These are phyloP conservation scores for Peterozyma xylosa DNA, from an alignment of 805 yeast species.

Conservation along the genomic window DNA sequence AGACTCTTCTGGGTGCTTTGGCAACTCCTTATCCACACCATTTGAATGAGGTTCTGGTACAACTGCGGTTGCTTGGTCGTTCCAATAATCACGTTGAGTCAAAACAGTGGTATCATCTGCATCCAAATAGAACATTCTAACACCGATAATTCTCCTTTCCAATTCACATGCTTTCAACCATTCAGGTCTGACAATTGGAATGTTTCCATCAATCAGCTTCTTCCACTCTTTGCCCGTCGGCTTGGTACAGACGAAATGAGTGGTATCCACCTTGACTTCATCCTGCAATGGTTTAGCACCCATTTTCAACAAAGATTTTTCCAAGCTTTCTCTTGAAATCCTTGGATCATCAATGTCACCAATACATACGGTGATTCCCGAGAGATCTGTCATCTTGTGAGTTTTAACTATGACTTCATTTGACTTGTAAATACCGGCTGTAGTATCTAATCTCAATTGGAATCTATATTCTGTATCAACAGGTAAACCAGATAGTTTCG, in stretches of 20 bases:
- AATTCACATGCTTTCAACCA: conserved; percentile 93
- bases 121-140: conserved; percentile 73
- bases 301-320: conserved; percentile 53
- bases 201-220: conserved; percentile 76
- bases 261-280: conserved; percentile 79
- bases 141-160: conserved; percentile 89
- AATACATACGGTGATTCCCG: conserved; percentile 86
- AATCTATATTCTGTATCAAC: conserved; percentile 78
- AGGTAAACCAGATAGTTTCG: conserved; percentile 87
- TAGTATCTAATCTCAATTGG: conserved; percentile 74
- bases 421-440: conserved; percentile 80
- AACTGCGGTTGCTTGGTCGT: conserved; percentile 1
- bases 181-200: conserved; percentile 93
- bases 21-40: conserved; percentile 6
- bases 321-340: conserved; percentile 49
- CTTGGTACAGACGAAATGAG: conserved; percentile 80
- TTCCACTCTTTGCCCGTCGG: conserved; percentile 58
- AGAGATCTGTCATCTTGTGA: conserved; percentile 91
- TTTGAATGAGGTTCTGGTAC: conserved; percentile 8
- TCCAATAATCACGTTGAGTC: conserved; percentile 37
- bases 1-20: background rate
- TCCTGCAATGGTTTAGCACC: conserved; percentile 78
- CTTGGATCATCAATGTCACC: conserved; percentile 66
- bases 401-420: conserved; percentile 66
- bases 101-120: conserved; percentile 35